Evolutionary conservation across 1,139 yeast species (phyloP), one percentile per base, ranked within the genome.

Genomic region (Schizosaccharomyces versatilis): DNA sequence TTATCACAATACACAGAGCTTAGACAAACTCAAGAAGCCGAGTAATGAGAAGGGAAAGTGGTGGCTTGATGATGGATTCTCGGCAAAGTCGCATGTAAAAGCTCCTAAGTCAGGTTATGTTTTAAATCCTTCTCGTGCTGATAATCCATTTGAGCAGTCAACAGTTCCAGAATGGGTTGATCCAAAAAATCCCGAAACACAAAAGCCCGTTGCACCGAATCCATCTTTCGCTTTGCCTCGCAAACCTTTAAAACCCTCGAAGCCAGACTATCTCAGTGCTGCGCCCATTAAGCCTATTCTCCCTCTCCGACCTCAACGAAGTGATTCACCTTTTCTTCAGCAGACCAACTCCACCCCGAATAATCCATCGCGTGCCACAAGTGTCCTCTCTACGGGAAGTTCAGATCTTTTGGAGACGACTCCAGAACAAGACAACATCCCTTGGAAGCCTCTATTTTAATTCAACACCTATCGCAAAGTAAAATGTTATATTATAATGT

Each of bases 21-120:
- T 38, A n/a, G 39, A 19, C 19, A 8, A 47, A 10, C 60, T 88
- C 54, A 96, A 96, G 1, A 84, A 95, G 0, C 98, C 98, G 17
- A 82, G 94, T 59, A 77, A 93, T 0, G 95, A 84, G 56, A 66
- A 71, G 12, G 70, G 74, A 40, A 84, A 85, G 66, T 90, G 98
- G 98, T 90, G 98, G 98, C 72, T 85, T 44, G 80, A 79, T 14
- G 80, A 80, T 8, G 90, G 93, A 0, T 76, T 76, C 60, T 74
- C 82, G 6, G 90, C 88, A 1, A 84, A 80, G 63, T 81, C 88
- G 6, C 64, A 66, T 5, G 70, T 73, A 32, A 70, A 66, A 24
- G 67, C 67, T 7, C 68, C 68, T 47, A 62, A 64, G 63, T 69
- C 15, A 8, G 42, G 38, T 14, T 52, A 41, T 39, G 17, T 76